Evolutionary conservation across 768 basidiomycete genomes (phyloP), one percentile per base, ranked within the genome.

Genomic region (Termitomyces sp.): DNA sequence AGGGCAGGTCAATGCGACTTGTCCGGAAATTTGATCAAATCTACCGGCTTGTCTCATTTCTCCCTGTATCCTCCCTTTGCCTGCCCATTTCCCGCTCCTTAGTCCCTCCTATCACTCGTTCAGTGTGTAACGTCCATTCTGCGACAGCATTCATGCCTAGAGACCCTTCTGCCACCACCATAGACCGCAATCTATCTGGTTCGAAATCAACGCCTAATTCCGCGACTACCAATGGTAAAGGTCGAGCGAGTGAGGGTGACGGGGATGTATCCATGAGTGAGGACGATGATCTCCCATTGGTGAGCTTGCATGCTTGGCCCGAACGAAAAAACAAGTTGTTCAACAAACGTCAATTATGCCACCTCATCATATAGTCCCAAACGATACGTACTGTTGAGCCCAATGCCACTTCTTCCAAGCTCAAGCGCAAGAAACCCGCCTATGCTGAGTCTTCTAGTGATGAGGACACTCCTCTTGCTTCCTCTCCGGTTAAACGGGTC

Each of bases 251-350:
- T 63, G 56, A 55, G 55, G 72, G 73, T 24, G 69, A 68, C 22
- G 70, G 73, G 54, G 70, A 74, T 54, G 72, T 64, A 49, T 73
- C 77, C 24, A 79, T 85, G 79, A 87, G 85, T 59, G 87, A 88
- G 56, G 86, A 83, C 50, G 84, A 85, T 45, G 85, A 89, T 62
- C 69, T 83, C 69, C 88, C 88, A 44, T 74, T 89, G 67, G 90
- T 91, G 68, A 61, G 81, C 74, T 44, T 58, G 55, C 28, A 12
- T 45, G 28, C 30, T 45, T 63, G 54, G 44, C 15, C 15, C 40
- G 49, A 24, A 12, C 32, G n/a, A n/a, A 37, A 38, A 43, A 58
- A 56, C 38, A 35, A 48, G 51, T 28, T 45, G 28, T 44, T 55
- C 55, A 58, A 57, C 60, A 60, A 55, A 62, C 51, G 56, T 64